Percentiles rank a stretch among this genome's conserved stretches.
Evolutionary conservation across 352 stramenopile genomes (phyloP).

Genomic region (Nothophytophthora sp.): DNA sequence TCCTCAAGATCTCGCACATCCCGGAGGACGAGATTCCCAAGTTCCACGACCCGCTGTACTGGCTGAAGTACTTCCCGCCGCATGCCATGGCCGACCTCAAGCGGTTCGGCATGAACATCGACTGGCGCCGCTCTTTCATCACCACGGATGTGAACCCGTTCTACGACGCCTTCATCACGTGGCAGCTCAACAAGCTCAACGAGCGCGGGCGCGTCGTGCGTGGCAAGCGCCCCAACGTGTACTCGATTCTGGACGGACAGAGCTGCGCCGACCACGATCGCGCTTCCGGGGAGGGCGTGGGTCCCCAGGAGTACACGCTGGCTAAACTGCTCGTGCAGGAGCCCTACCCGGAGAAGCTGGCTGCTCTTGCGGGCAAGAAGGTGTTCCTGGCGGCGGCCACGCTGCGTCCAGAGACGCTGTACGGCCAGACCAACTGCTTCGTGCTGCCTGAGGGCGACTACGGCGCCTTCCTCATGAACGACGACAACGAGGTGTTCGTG

Average conservation of each 20-base stretch:
- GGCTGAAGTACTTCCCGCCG: conserved; percentile 99
- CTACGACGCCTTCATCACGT: conserved; percentile 99
- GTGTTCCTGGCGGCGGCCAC: conserved; percentile 98
- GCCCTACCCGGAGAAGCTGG: conserved; percentile 77
- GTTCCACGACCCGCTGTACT: conserved; percentile 98
- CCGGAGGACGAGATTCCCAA: conserved; percentile 94
- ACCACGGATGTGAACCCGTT: conserved; percentile 99
- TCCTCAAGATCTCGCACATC: conserved; percentile 95
- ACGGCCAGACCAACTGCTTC: conserved; percentile 99
- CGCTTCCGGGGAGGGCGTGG: conserved; percentile 97
- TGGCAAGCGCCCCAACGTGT: conserved; percentile 99
- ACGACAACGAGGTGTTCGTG: conserved; percentile 95
- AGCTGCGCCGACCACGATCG: conserved; percentile 99
- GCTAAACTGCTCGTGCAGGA: conserved; percentile 96
- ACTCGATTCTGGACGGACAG: conserved; percentile 98
- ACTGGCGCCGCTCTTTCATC: conserved; percentile 99
- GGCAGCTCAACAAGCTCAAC: conserved; percentile 98
- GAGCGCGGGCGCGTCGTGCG: conserved; percentile 88
- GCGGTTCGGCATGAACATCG: conserved; percentile 95
- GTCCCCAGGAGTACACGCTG: conserved; percentile 99
- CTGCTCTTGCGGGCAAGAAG: conserved; percentile 81
- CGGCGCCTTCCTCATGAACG: conserved; percentile 96
- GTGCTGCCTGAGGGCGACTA: conserved; percentile 99
- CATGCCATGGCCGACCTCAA: conserved; percentile 97
- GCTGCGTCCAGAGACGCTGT: conserved; percentile 99